Evolutionary conservation across 2,329 filamentous ascomycete genomes (phyloP).

Genomic region (Colletotrichum endophyticum): DNA sequence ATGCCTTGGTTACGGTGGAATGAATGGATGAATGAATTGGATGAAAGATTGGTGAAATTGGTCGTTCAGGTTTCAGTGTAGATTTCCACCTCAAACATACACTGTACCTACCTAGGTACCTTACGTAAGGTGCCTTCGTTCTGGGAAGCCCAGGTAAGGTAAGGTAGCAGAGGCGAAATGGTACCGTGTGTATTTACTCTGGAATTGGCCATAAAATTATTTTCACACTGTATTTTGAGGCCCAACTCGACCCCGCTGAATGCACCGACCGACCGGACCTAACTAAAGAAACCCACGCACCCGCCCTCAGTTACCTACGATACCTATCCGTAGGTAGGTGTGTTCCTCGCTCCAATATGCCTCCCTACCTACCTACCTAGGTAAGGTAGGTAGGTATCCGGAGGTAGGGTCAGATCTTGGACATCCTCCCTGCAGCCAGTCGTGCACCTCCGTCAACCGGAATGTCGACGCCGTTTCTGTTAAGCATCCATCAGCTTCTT

Average conservation of each 20-base stretch:
- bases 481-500: background rate
- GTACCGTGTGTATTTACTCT: background rate
- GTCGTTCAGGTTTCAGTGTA: background rate
- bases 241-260: background rate
- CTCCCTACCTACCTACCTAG: too few relatives aligned
- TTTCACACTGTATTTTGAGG: background rate
- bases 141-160: too few relatives aligned
- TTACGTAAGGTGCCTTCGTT: background rate
- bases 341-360: too few relatives aligned
- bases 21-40: background rate
- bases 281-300: too few relatives aligned
- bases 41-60: background rate
- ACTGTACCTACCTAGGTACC: background rate
- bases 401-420: conserved; percentile 23
- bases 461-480: conserved; percentile 40
- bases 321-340: too few relatives aligned
- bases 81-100: background rate
- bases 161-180: background rate
- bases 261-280: too few relatives aligned
- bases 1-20: background rate
- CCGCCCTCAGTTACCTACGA: background rate
- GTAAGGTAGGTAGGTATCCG: too few relatives aligned
- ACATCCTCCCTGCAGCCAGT: conserved; percentile 30
- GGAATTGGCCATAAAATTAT: background rate
- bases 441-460: conserved; percentile 37